These are phyloP conservation scores for Phoma sp. DNA, from an alignment of 2,329 filamentous ascomycete species.

Conservation along the genomic window DNA sequence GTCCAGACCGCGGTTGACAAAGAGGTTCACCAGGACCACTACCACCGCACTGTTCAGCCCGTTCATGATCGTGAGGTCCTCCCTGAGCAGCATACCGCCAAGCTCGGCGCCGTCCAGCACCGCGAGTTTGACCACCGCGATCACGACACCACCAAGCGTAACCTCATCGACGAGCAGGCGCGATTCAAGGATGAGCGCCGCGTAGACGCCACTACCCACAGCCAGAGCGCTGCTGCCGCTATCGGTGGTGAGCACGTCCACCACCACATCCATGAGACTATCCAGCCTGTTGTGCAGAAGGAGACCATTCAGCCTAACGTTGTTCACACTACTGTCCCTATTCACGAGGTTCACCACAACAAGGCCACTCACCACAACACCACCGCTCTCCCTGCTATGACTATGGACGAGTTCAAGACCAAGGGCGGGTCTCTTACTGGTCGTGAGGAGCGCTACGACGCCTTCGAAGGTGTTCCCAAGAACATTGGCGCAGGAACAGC, in stretches of 20 bases:
- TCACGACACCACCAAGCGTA: constrained; percentile 44
- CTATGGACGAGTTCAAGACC: constrained; percentile 67
- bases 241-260: constrained; percentile 68
- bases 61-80: constrained; percentile 61
- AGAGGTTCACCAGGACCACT: constrained; percentile 74
- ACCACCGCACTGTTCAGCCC: constrained; percentile 73
- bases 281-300: constrained; percentile 74
- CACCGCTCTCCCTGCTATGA: constrained; percentile 68
- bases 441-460: constrained; percentile 62
- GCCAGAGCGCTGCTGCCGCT: constrained; percentile 54
- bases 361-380: constrained; percentile 69
- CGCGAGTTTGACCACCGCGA: constrained; percentile 67
- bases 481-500: constrained; percentile 47
- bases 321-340: constrained; percentile 72
- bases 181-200: constrained; percentile 60
- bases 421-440: constrained; percentile 62
- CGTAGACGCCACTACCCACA: constrained; percentile 57
- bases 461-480: constrained; percentile 67
- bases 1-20: constrained; percentile 67
- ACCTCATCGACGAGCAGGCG: constrained; percentile 55
- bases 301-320: constrained; percentile 71
- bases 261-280: constrained; percentile 70
- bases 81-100: constrained; percentile 68
- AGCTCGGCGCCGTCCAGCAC: constrained; percentile 64
- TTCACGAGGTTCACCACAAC: constrained; percentile 75